Conservation (phyloP, 2,329 filamentous ascomycete species). For the Aspergillus sp. region DNA sequence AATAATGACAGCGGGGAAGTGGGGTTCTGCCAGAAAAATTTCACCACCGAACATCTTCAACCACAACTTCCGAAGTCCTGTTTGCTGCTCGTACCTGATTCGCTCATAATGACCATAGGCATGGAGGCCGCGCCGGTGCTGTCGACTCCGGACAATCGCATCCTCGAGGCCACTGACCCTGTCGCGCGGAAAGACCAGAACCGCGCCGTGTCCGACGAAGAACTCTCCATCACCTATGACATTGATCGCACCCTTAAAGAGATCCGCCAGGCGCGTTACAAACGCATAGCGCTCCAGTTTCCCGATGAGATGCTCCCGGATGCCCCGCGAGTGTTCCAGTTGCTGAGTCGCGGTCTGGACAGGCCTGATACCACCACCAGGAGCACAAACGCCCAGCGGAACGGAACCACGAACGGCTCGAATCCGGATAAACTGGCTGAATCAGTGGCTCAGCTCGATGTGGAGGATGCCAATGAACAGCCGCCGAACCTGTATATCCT, state of each 20-base stretch:
- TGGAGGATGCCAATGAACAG: conserved; percentile 13
- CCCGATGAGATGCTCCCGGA: conserved; percentile 87
- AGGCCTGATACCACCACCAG: conserved; percentile 10
- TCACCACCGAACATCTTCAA: conserved; percentile 6
- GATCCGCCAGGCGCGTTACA: conserved; percentile 62
- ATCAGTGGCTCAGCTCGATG: conserved; percentile 17
- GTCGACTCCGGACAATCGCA: conserved; percentile 53
- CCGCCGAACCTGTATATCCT: conserved; percentile 62
- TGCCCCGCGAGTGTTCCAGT: conserved; percentile 67
- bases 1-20: conserved; percentile 19
- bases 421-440: conserved; percentile 13
- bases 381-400: conserved; percentile 7
- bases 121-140: conserved; percentile 46
- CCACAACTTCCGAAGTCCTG: conserved; percentile 1
- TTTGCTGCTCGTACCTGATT: not conserved
- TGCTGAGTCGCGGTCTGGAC: conserved; percentile 47
- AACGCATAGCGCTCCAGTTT: conserved; percentile 81
- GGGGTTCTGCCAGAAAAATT: conserved; percentile 18
- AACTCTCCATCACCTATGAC: conserved; percentile 72
- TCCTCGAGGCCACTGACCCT: conserved; percentile 47
- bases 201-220: conserved; percentile 49
- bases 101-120: conserved; percentile 20
- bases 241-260: conserved; percentile 68
- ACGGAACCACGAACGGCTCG: conserved; percentile 6
- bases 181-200: conserved; percentile 25